These are phyloP conservation scores for Backusella mclennaniae DNA, from an alignment of 192 early-diverging fungal species.

Conservation along the genomic window DNA sequence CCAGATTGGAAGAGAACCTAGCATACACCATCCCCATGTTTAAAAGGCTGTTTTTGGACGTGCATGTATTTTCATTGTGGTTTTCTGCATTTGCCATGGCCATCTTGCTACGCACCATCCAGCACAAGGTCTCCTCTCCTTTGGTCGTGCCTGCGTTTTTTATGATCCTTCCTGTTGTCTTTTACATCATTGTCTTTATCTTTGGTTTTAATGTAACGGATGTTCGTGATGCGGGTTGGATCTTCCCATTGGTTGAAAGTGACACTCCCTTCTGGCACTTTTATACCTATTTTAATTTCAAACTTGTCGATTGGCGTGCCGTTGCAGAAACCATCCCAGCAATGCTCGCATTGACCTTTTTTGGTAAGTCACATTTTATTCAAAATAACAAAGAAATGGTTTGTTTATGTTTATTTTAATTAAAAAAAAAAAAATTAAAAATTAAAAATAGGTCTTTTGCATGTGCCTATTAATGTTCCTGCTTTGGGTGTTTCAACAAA, in stretches of 20 bases:
- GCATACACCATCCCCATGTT: slow-evolving; percentile 60
- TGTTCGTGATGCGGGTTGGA: slow-evolving; percentile 77
- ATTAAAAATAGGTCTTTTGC: slow-evolving; percentile 64
- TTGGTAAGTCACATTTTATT: slow-evolving; percentile 45
- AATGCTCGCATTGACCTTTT: slow-evolving; percentile 91
- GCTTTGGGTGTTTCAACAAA: slow-evolving; percentile 90
- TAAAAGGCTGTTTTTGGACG: slow-evolving; percentile 59
- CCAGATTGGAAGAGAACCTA: slow-evolving; percentile 53
- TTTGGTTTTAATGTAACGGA: slow-evolving; percentile 60
- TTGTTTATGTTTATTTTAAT: not conserved
- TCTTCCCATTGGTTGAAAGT: slow-evolving; percentile 75
- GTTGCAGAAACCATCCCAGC: slow-evolving; percentile 76
- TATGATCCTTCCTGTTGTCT: slow-evolving; percentile 72
- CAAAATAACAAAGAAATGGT: too few relatives aligned
- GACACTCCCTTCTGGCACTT: slow-evolving; percentile 85
- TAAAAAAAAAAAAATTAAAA: not conserved
- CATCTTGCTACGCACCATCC: slow-evolving; percentile 70
- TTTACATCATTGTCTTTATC: slow-evolving; percentile 65
- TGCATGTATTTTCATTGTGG: slow-evolving; percentile 77
- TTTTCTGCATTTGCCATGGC: slow-evolving; percentile 64
- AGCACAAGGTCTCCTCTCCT: slow-evolving; percentile 60
- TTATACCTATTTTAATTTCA: slow-evolving; percentile 78
- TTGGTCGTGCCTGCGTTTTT: slow-evolving; percentile 92
- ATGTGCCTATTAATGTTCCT: slow-evolving; percentile 97
- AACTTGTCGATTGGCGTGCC: slow-evolving; percentile 64